phyloP scores from a whole-genome alignment of 495 filamentous ascomycete species.

The Staphylotrichum longicolle region DNA sequence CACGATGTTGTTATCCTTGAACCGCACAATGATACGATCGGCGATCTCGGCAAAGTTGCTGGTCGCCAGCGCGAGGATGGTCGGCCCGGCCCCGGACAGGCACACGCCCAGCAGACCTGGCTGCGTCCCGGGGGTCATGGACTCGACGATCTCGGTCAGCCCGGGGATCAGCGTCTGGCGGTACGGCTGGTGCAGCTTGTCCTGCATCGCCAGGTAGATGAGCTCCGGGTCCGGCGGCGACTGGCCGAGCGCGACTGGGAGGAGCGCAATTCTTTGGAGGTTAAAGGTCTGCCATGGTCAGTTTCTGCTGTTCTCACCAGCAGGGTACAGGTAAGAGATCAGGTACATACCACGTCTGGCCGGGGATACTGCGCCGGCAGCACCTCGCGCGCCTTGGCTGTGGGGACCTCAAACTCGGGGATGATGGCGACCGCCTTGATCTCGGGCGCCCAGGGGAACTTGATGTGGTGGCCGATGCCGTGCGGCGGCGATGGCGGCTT shows the following conservation, averaged over 20 bases:
- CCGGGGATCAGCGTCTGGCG: slow-evolving; percentile 85
- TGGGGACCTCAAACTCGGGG: slow-evolving; percentile 89
- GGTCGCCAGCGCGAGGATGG: slow-evolving; percentile 88
- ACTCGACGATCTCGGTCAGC: slow-evolving; percentile 81
- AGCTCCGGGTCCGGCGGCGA: slow-evolving; percentile 88
- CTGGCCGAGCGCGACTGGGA: slow-evolving; percentile 79
- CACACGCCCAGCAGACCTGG: slow-evolving; percentile 90
- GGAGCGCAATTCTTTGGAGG: slow-evolving; percentile 82
- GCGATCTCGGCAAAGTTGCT: slow-evolving; percentile 84
- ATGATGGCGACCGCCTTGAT: slow-evolving; percentile 95
- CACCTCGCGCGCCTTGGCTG: slow-evolving; percentile 79
- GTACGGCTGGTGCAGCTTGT: slow-evolving; percentile 95
- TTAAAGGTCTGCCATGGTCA: slow-evolving; percentile 70
- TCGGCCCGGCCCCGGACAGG: slow-evolving; percentile 89
- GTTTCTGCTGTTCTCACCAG: slow-evolving; percentile 1
- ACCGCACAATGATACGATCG: slow-evolving; percentile 64
- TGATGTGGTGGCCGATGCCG: slow-evolving; percentile 88
- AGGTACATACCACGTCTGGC: slow-evolving; percentile 65
- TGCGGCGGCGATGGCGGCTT: slow-evolving; percentile 82
- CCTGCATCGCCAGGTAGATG: slow-evolving; percentile 96
- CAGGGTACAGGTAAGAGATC: neutral
- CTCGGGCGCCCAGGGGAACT: slow-evolving; percentile 85
- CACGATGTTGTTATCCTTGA: slow-evolving; percentile 59
- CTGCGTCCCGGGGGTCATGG: slow-evolving; percentile 77
- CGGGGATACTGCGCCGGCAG: slow-evolving; percentile 73